These are phyloP conservation scores for Saturnispora serradocipensis DNA, from an alignment of 805 yeast species.

Conservation along the genomic window DNA sequence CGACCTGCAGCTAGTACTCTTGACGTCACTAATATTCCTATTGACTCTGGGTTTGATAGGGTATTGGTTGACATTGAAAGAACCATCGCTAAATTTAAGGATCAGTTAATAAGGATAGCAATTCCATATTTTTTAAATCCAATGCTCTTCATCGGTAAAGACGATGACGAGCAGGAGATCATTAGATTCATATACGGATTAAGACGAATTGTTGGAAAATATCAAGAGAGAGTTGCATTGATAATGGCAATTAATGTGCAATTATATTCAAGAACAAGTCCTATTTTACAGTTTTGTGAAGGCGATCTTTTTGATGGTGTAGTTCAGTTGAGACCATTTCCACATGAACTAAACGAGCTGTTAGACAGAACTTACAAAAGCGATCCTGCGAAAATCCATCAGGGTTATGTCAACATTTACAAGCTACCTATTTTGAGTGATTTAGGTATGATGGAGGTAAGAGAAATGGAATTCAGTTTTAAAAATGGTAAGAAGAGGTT, in stretches of 20 bases:
- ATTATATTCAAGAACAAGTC: constrained; percentile 47
- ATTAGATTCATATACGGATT: constrained; percentile 56
- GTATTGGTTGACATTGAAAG: constrained; percentile 35
- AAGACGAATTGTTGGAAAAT: constrained; percentile 41
- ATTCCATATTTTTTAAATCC: constrained; percentile 80
- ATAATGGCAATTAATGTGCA: constrained; percentile 56
- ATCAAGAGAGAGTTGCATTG: constrained; percentile 32
- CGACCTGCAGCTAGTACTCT: constrained; percentile 54
- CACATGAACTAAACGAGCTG: constrained; percentile 56
- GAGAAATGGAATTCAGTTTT: constrained; percentile 73
- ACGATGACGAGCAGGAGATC: constrained; percentile 30
- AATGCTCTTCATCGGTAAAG: constrained; percentile 37
- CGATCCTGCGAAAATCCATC: constrained; percentile 69
- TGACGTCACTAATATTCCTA: constrained; percentile 51
- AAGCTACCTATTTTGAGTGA: constrained; percentile 68
- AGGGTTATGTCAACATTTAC: constrained; percentile 72
- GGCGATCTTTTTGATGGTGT: constrained; percentile 50
- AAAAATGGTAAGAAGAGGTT: constrained; percentile 74
- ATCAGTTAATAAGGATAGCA: constrained; percentile 51
- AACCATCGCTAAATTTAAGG: constrained; percentile 32
- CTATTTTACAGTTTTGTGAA: constrained; percentile 46
- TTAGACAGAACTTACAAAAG: constrained; percentile 62
- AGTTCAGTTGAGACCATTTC: constrained; percentile 72
- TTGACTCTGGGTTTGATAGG: constrained; percentile 19
- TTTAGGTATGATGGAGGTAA: constrained; percentile 69